A percentile compares a stretch with the other conserved stretches of the same genome.
Evolutionary conservation across 768 basidiomycete genomes (phyloP).

Genomic region (Auricularia sp.): DNA sequence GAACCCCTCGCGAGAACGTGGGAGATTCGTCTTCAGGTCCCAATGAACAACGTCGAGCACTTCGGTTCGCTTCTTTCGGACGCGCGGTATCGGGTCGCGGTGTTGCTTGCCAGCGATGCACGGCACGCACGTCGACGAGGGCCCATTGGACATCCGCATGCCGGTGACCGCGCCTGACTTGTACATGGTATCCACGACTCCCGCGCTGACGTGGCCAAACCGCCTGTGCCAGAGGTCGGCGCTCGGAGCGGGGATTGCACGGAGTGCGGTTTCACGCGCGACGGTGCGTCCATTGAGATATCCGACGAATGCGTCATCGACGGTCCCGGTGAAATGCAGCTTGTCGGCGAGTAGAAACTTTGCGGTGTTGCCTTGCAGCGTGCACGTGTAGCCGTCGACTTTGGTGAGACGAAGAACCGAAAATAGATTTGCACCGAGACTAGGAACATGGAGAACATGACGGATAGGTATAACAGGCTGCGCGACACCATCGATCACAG

Average conservation of each 20-base stretch:
- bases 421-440: slow-evolving; percentile 7
- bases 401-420: slow-evolving; percentile 2
- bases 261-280: not conserved
- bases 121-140: not conserved
- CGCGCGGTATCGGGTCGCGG: not conserved
- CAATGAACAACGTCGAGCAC: not conserved
- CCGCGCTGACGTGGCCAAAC: not conserved
- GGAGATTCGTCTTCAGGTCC: not conserved
- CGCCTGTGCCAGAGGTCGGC: not conserved
- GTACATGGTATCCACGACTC: not conserved
- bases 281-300: not conserved
- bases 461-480: not conserved
- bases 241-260: not conserved
- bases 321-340: not conserved
- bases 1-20: not conserved
- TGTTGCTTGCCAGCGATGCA: not conserved
- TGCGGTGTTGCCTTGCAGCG: not conserved
- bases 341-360: not conserved
- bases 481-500: slow-evolving; percentile 5
- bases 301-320: not conserved
- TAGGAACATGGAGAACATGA: slow-evolving; percentile 16
- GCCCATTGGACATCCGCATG: not conserved
- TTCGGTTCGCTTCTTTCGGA: not conserved
- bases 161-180: not conserved
- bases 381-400: not conserved